Conservation (phyloP, 345 rosid species). For the Gossypium australe region DNA sequence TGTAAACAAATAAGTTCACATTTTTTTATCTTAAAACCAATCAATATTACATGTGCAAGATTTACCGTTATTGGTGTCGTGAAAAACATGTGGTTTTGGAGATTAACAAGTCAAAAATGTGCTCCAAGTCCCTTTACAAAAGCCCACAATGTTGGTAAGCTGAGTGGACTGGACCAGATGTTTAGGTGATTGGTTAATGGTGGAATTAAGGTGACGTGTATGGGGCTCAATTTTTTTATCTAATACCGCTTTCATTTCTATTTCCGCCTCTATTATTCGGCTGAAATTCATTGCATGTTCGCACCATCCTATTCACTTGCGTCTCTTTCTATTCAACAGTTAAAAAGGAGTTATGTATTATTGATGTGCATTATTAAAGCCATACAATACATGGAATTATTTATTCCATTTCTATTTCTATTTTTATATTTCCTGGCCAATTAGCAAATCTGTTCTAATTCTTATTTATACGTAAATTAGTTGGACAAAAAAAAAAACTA, state of each 20-base stretch:
- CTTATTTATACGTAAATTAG: background rate
- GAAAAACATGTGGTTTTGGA: background rate
- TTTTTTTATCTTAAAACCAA: too few relatives aligned
- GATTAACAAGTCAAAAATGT: background rate
- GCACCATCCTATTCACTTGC: background rate
- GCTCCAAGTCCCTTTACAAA: background rate
- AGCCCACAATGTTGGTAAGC: background rate
- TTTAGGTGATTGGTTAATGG: background rate
- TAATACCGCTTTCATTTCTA: too few relatives aligned
- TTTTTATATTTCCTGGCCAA: background rate
- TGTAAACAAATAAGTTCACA: too few relatives aligned
- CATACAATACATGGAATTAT: background rate
- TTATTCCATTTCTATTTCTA: background rate
- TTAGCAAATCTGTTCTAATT: background rate
- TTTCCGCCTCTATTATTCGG: background rate
- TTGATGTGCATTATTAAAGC: background rate
- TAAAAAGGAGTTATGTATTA: background rate
- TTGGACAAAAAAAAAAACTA: background rate
- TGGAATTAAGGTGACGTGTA: background rate
- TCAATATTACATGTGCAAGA: too few relatives aligned
- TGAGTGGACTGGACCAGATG: background rate
- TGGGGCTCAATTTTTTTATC: background rate
- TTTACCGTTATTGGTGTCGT: background rate
- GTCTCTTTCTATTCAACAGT: background rate
- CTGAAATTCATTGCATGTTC: background rate